phyloP scores from a whole-genome alignment of 176 grass and related monocot genomes.

The Rhynchospora pubera region DNA sequence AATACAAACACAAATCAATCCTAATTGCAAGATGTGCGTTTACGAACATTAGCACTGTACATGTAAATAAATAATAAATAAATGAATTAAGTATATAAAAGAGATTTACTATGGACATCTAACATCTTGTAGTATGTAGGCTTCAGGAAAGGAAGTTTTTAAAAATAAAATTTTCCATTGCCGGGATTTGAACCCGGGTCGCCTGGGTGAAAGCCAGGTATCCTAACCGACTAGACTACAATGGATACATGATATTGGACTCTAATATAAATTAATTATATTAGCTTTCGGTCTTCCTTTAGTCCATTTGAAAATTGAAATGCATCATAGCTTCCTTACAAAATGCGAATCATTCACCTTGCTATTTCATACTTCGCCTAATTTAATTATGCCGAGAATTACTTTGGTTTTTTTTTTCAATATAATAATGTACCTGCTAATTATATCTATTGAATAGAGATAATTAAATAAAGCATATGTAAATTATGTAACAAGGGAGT shows the following conservation, averaged over 20 bases:
- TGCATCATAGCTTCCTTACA: neutral
- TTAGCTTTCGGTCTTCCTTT: too few species aligned
- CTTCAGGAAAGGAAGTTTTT: neutral
- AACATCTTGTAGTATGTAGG: too few species aligned
- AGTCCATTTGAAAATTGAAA: neutral
- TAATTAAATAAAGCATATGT: neutral
- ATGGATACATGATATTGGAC: neutral
- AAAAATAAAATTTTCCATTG: conserved; percentile 16
- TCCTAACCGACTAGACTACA: conserved; percentile 71
- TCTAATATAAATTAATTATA: too few species aligned
- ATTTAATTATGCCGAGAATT: neutral
- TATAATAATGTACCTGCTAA: neutral
- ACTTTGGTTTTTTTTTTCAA: neutral
- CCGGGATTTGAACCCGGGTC: conserved; percentile 72
- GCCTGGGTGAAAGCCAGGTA: conserved; percentile 90
- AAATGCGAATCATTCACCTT: neutral
- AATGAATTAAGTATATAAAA: too few species aligned
- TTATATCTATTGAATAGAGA: neutral
- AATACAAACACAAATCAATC: too few species aligned
- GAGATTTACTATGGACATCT: too few species aligned
- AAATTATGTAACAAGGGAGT: neutral
- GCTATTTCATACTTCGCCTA: neutral
- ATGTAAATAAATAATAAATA: too few species aligned
- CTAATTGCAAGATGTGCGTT: too few species aligned
- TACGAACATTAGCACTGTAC: too few species aligned